Base-by-base conservation (phyloP, 176 grass and related monocot genomes). In the Oryza australiensis region DNA sequence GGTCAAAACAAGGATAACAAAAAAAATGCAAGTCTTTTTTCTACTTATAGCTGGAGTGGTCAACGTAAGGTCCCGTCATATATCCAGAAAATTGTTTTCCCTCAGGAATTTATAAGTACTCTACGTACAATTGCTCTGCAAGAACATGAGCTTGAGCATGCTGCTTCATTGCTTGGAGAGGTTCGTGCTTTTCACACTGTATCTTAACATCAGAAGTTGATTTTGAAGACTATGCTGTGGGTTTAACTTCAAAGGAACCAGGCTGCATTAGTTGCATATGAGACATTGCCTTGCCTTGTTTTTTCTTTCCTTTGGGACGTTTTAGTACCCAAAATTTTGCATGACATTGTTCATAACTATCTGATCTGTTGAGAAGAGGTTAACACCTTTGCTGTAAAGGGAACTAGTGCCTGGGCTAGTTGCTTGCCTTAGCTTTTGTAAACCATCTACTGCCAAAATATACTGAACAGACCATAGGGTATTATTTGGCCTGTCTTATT, bases 111-210 rank as follows among this genome's bases (percentile, higher is more conserved):
- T 80, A 72, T 94, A 27, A 69, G 74, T 72, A 82, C 90, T 14
- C 76, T 98, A 1, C 86, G 95, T 30, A 98, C 95, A 1, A 86
- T 98, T 85, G 82, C 95, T n/a, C 93, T 98, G 95, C 84, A 98
- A 89, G 92, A 98, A 75, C 66, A 91, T 79, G 88, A 98, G 63
- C 75, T 98, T 73, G 84, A 90, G 68, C 69, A 81, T 64, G 86
- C 91, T 35, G 76, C 84, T 78, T 94, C 81, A 29, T 59, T 98
- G 45, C 74, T 98, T 70, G 88, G 45, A 66, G 86, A 94, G 86
- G 95, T 98, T 74, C 75, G 77, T 33, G 15, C 34, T 62, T 80
- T 71, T 26, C n/a, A 41, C 38, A 8, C 5, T 76, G 7, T 79
- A 63, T 23, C 14, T 35, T 60, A n/a, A 18, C 68, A 33, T 20